Conservation (phyloP, 2,329 filamentous ascomycete species). For the Curvularia spicifera region DNA sequence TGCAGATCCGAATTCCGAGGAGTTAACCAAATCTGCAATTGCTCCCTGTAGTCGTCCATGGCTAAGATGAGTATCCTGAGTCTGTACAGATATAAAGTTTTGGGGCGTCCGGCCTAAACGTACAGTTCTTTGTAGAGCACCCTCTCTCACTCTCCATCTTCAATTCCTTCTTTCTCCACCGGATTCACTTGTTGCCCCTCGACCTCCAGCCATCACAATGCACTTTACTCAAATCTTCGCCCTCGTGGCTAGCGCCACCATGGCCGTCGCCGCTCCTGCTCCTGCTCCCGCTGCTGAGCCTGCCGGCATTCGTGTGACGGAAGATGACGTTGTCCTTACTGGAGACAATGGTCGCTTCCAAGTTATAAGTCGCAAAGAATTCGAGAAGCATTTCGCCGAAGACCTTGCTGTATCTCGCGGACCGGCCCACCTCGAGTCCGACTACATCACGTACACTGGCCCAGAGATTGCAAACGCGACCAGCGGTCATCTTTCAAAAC, state of each 20-base stretch:
- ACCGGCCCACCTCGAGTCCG: constrained; percentile 26
- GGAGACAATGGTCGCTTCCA: constrained; percentile 32
- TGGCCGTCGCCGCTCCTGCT: constrained; percentile 26
- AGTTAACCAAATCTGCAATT: neutral
- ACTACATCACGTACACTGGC: constrained; percentile 16
- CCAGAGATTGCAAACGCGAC: constrained; percentile 11
- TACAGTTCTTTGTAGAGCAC: constrained; percentile 1
- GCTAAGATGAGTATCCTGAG: constrained; percentile 1
- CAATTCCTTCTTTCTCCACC: neutral
- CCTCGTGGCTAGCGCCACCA: constrained; percentile 23
- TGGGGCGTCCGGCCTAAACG: constrained; percentile 1
- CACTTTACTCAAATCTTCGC: constrained; percentile 24
- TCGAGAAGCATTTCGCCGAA: constrained; percentile 25
- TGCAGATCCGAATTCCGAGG: neutral
- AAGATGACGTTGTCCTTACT: constrained; percentile 38
- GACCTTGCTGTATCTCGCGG: constrained; percentile 21
- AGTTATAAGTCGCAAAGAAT: constrained; percentile 33
- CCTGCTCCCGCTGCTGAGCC: constrained; percentile 2
- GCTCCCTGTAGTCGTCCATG: neutral
- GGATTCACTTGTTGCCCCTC: constrained; percentile 6
- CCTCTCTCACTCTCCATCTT: neutral
- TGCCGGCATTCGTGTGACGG: constrained; percentile 18
- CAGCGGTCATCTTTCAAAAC: constrained; percentile 21
- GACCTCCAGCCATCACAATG: constrained; percentile 19
- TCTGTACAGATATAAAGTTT: neutral